Base-by-base conservation (phyloP, 1,139 yeast species). In the Lodderomyces metapsilosis region DNA sequence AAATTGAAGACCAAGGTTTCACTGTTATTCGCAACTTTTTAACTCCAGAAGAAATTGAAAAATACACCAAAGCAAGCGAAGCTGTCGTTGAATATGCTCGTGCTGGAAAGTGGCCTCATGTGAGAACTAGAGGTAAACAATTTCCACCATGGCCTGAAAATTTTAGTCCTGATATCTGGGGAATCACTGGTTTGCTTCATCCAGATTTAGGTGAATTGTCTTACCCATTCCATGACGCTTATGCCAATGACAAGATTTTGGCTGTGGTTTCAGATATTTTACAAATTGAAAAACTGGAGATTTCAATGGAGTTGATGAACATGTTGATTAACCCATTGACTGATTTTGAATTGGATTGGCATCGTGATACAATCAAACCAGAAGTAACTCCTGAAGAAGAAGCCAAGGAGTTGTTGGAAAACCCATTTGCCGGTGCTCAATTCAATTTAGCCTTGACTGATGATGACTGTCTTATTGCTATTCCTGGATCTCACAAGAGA, bases 131-230 rank as follows among this genome's bases (percentile, higher is more conserved):
- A 39, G 80, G 80, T 5, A 77, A 77, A 48, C 82, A 76, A 52
- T 77, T 77, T 51, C 82, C 82, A 4, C 82, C 82, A 17, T 77
- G 82, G 82, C 81, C 81, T 11, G 61, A 64, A 48, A 73, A 74
- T 49, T 74, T 71, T 50, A 68, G 71, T 44, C 80, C 81, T 3
- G 81, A 77, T 47, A 76, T 77, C 45, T 77, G 82, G 82, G 82
- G 82, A 1, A 62, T 77, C 12, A 59, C 74, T 10, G 79, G 79
- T 2, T 61, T 77, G 40, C 61, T 77, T 53, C 74, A 76, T 49
- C 82, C 82, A 0, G 75, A 70, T 40, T 59, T 76, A 48, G 66
- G 66, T 2, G 71, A 66, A 3, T 54, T 67, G 41, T 57, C 71
- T 3, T 21, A 31, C 1, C 69, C 71, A 5, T 75, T 73, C 53